These are phyloP conservation scores for Neoboletus subvelutipes DNA, from an alignment of 768 basidiomycete genomes.

Conservation along the genomic window DNA sequence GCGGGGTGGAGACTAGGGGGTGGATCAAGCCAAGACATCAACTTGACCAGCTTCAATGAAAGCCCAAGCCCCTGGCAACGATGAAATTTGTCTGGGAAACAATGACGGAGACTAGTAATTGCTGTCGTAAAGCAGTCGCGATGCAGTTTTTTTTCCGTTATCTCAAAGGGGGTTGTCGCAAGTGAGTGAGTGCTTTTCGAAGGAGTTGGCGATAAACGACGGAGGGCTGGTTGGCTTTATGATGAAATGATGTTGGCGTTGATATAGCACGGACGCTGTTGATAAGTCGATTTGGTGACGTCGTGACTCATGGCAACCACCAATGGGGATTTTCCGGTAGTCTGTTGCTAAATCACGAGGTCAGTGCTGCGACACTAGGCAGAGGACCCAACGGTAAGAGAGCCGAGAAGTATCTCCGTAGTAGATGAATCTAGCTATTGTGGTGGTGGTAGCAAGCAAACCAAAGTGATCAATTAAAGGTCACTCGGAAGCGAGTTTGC, in stretches of 20 bases:
- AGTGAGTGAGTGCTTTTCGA: too few species aligned
- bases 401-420: background rate
- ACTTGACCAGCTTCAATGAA: background rate
- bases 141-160: background rate
- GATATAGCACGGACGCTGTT: too few species aligned
- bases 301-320: background rate
- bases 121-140: background rate
- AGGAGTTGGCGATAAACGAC: too few species aligned
- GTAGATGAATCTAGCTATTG: background rate
- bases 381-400: background rate
- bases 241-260: too few species aligned
- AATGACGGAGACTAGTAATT: background rate
- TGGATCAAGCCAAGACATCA: background rate
- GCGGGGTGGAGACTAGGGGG: background rate
- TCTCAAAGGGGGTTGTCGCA: background rate
- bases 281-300: background rate
- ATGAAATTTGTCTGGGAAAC: background rate
- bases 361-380: background rate
- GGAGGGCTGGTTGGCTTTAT: background rate
- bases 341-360: background rate
- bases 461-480: background rate
- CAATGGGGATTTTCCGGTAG: background rate
- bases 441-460: background rate
- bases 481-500: background rate
- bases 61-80: background rate